phyloP scores from a whole-genome alignment of 2,329 filamentous ascomycete genomes.

The Pseudogymnoascus sp. region DNA sequence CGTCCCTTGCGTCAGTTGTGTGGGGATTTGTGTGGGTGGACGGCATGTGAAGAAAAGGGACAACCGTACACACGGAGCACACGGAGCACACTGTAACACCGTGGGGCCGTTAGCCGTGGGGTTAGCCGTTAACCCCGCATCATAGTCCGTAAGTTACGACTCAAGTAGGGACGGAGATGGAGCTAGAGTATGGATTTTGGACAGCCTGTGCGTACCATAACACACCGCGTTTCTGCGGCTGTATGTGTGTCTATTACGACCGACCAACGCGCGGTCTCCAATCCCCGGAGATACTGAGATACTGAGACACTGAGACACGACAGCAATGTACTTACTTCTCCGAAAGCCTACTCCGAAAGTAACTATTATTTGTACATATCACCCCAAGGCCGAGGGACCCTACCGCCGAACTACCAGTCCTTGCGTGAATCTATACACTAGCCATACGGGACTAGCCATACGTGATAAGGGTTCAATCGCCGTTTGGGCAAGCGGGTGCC shows the following conservation, averaged over 20 bases:
- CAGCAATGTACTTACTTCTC: neutral
- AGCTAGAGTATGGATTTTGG: no score
- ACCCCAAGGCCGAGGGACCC: no score
- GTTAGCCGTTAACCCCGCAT: neutral
- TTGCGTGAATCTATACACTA: neutral
- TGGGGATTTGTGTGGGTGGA: neutral
- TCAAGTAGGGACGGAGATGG: neutral
- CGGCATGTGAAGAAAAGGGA: conserved; percentile 10
- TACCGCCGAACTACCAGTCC: neutral
- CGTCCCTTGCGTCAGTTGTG: neutral
- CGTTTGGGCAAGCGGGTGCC: neutral
- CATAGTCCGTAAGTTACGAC: neutral
- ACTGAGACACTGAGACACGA: no score
- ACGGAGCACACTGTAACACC: neutral
- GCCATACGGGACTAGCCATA: no score
- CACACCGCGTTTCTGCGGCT: no score
- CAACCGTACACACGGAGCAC: neutral
- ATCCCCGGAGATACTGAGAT: neutral
- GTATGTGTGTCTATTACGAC: no score
- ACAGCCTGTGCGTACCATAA: no score
- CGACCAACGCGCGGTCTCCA: neutral
- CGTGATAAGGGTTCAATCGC: neutral
- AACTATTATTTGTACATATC: no score
- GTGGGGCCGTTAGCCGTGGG: neutral
- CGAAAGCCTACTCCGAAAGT: no score